These are phyloP conservation scores for Casaregolazyma suthepensis DNA, from an alignment of 1,139 yeast genomes.

Conservation along the genomic window DNA sequence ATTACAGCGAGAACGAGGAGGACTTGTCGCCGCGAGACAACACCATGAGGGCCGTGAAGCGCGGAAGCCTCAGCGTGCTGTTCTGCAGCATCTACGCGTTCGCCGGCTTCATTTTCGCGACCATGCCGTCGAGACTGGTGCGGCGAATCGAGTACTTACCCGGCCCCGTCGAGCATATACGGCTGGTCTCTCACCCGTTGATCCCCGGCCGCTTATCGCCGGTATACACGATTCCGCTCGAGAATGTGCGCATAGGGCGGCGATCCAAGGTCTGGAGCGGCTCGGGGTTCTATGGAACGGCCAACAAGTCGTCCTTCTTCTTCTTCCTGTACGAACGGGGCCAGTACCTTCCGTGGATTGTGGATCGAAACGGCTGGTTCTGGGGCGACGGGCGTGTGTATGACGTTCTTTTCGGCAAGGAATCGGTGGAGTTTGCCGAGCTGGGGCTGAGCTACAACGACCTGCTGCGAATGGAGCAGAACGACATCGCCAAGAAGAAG, in stretches of 20 bases:
- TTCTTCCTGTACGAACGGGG: constrained; percentile 61
- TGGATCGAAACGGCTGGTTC: constrained; percentile 79
- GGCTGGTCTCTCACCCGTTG: constrained; percentile 67
- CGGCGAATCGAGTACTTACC: constrained; percentile 77
- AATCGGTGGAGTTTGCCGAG: constrained; percentile 67
- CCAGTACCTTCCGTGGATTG: constrained; percentile 59
- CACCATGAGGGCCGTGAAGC: constrained; percentile 30
- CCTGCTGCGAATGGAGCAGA: constrained; percentile 27
- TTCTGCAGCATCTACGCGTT: constrained; percentile 40
- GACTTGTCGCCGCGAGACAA: constrained; percentile 35
- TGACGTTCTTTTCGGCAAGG: constrained; percentile 75
- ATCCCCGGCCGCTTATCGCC: constrained; percentile 77
- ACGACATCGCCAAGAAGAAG: constrained; percentile 28
- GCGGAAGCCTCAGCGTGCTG: constrained; percentile 38
- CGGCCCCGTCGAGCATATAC: constrained; percentile 43
- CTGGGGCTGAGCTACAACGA: constrained; percentile 67
- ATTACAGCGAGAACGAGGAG: constrained; percentile 53
- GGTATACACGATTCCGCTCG: constrained; percentile 59
- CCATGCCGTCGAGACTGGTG: constrained; percentile 62
- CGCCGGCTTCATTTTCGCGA: constrained; percentile 39
- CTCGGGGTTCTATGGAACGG: constrained; percentile 79
- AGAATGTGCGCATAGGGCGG: constrained; percentile 49
- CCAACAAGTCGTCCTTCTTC: constrained; percentile 67
- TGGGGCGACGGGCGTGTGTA: constrained; percentile 90
- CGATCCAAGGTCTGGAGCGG: constrained; percentile 75